Evolutionary conservation across 805 yeast species (phyloP), one percentile per base, ranked within the genome.

Genomic region (Ogataea neopini): DNA sequence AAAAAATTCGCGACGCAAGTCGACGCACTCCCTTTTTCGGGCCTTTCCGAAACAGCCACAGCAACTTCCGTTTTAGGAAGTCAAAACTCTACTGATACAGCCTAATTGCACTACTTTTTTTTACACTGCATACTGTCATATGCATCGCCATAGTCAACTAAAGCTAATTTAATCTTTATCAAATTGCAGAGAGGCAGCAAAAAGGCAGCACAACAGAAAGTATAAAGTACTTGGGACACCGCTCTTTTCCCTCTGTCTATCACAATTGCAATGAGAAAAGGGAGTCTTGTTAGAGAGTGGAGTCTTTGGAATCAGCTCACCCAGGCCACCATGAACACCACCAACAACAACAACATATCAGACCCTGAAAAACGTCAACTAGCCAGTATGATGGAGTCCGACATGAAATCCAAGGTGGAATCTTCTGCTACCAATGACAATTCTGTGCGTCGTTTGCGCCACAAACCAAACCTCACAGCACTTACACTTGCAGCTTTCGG

Each of bases 241-340:
- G n/a, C n/a, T n/a, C n/a, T n/a, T n/a, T n/a, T n/a, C n/a, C n/a
- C n/a, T n/a, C n/a, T n/a, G n/a, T n/a, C n/a, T n/a, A n/a, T n/a
- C n/a, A n/a, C n/a, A n/a, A 13, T 28, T 34, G 19, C 37, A 34
- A 63, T 63, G 67, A 59, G 48, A 43, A 38, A 51, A 35, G 67
- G 60, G 3, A 47, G 54, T 29, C 36, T 66, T 25, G 64, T 58
- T n/a, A 60, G 70, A 52, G 71, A 66, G 47, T 66, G 68, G 69
- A 42, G 58, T 14, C 45, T 66, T 4, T 66, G 71, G 71, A 61
- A 66, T 51, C 69, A 66, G 41, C 40, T 66, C 28, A 50, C 43
- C 7, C 46, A 30, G 34, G 36, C 25, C 30, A 28, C 28, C 23
- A 25, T 19, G 20, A 8, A 29, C 23, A 36, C 37, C 15, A 23